Evolutionary conservation across 805 yeast species (phyloP).

Genomic region (Nakazawaea laoshanensis): DNA sequence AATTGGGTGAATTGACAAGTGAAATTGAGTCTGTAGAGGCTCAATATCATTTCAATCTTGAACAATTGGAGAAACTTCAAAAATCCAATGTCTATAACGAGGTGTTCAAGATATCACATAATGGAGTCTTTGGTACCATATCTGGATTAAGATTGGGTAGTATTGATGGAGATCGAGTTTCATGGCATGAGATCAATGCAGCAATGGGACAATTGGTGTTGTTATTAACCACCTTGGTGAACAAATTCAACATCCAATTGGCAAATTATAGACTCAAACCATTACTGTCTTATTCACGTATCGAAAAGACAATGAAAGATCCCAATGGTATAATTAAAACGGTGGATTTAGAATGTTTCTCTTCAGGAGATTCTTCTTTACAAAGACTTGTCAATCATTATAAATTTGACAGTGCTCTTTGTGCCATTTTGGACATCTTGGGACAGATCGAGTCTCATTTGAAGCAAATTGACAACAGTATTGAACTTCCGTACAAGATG

Average conservation of each 20-base stretch:
- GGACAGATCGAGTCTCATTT: slow-evolving; percentile 38
- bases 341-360: slow-evolving; percentile 45
- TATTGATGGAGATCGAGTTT: slow-evolving; percentile 47
- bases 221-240: slow-evolving; percentile 54
- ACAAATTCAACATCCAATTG: slow-evolving; percentile 46
- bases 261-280: slow-evolving; percentile 63
- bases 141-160: slow-evolving; percentile 81
- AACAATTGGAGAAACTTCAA: slow-evolving; percentile 63
- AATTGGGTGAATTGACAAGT: slow-evolving; percentile 37
- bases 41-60: slow-evolving; percentile 50
- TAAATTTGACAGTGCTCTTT: slow-evolving; percentile 74
- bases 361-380: slow-evolving; percentile 65
- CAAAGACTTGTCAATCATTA: slow-evolving; percentile 68
- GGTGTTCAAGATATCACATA: slow-evolving; percentile 75
- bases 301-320: slow-evolving; percentile 45
- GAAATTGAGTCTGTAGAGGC: slow-evolving; percentile 59
- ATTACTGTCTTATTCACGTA: slow-evolving; percentile 75
- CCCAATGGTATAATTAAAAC: slow-evolving; percentile 25
- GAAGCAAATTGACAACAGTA: slow-evolving; percentile 37
- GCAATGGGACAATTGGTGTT: slow-evolving; percentile 82
- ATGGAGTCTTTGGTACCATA: slow-evolving; percentile 80
- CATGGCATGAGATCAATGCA: slow-evolving; percentile 89
- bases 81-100: slow-evolving; percentile 77
- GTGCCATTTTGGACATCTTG: slow-evolving; percentile 60
- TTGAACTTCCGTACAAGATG: slow-evolving; percentile 71